Percentiles rank a stretch among this genome's conserved stretches.
phyloP scores from a whole-genome alignment of 495 filamentous ascomycete species.

The Apiosordaria backusii region DNA sequence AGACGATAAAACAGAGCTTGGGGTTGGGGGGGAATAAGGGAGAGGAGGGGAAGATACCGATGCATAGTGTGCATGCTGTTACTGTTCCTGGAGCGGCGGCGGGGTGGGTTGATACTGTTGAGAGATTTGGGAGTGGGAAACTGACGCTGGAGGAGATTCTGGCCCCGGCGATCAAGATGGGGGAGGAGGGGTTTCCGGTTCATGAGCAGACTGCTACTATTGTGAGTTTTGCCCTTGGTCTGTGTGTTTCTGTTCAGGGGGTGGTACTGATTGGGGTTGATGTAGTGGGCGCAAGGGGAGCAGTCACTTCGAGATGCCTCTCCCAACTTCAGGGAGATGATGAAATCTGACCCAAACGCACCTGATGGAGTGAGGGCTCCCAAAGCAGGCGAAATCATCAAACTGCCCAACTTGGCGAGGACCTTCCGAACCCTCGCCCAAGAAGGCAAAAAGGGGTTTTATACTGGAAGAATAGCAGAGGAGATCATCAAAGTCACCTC shows the following conservation, averaged over 20 bases:
- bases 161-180: constrained; percentile 77
- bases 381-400: constrained; percentile 80
- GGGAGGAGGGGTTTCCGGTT: constrained; percentile 86
- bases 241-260: no score
- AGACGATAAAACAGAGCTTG: constrained; percentile 64
- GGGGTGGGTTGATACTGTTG: constrained; percentile 90
- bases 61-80: constrained; percentile 71
- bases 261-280: background rate
- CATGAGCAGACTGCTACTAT: constrained; percentile 69
- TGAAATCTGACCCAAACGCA: constrained; percentile 66
- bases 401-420: constrained; percentile 72
- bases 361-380: constrained; percentile 66
- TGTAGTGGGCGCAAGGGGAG: constrained; percentile 66
- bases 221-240: constrained; percentile 47
- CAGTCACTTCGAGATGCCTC: constrained; percentile 61
- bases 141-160: constrained; percentile 74
- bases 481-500: constrained; percentile 72
- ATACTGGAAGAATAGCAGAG: constrained; percentile 76
- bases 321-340: constrained; percentile 79
- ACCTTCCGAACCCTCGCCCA: constrained; percentile 78
- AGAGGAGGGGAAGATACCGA: constrained; percentile 62
- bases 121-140: constrained; percentile 87
- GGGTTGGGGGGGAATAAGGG: constrained; percentile 55
- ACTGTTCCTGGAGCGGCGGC: constrained; percentile 89
- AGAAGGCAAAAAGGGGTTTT: constrained; percentile 87